These are phyloP conservation scores for Pseudogymnoascus sp. DNA, from an alignment of 2,329 filamentous ascomycete species.

Conservation along the genomic window DNA sequence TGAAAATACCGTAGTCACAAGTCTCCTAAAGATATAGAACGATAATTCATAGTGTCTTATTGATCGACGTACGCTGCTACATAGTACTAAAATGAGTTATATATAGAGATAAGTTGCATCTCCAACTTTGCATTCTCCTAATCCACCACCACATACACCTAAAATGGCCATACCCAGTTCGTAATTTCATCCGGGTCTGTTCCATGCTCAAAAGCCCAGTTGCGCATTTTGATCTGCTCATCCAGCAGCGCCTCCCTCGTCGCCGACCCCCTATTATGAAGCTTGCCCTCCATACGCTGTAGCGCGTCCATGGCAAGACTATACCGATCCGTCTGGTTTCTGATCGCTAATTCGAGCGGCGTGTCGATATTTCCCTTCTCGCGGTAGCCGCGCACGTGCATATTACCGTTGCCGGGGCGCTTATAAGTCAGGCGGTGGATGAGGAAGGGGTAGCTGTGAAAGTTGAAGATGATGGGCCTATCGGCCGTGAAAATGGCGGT, in stretches of 20 bases:
- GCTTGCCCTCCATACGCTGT: slow-evolving; percentile 47
- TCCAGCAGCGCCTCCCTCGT: slow-evolving; percentile 57
- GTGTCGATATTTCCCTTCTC: slow-evolving; percentile 83
- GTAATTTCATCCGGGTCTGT: slow-evolving; percentile 46
- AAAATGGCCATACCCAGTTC: slow-evolving; percentile 26
- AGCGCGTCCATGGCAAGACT: slow-evolving; percentile 70
- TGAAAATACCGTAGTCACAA: not conserved
- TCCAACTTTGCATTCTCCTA: not conserved
- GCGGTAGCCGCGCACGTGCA: slow-evolving; percentile 70
- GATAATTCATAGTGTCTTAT: not conserved
- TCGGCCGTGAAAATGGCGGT: slow-evolving; percentile 60
- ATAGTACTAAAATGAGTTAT: not conserved
- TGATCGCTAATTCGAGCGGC: slow-evolving; percentile 66
- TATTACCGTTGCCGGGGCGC: slow-evolving; percentile 55
- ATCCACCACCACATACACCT: not conserved
- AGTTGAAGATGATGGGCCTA: slow-evolving; percentile 71
- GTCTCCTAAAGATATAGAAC: not conserved
- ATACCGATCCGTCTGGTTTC: slow-evolving; percentile 69
- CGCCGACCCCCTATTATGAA: slow-evolving; percentile 54
- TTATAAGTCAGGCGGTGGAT: slow-evolving; percentile 70
- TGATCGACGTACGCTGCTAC: not conserved
- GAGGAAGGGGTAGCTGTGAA: slow-evolving; percentile 76
- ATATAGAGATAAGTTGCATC: not conserved
- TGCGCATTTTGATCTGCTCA: slow-evolving; percentile 53
- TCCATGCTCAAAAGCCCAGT: slow-evolving; percentile 59